phyloP scores from a whole-genome alignment of 2,329 filamentous ascomycete species.

The Aspergillus vadensis region DNA sequence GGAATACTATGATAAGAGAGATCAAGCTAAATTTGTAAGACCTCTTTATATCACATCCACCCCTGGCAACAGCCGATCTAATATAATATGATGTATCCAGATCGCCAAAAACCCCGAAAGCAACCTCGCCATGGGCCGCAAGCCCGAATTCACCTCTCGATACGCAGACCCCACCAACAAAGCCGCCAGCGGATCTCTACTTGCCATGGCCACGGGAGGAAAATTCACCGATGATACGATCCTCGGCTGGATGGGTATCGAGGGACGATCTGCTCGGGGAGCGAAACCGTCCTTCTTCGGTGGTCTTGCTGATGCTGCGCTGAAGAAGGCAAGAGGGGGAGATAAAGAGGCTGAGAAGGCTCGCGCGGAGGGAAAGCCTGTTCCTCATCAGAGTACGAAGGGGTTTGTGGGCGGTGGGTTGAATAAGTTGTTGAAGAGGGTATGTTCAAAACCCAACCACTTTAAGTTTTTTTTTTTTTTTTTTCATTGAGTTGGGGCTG shows the following conservation, averaged over 20 bases:
- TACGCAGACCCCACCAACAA: slow-evolving; percentile 57
- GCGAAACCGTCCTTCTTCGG: not conserved
- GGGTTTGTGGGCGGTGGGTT: slow-evolving; percentile 10
- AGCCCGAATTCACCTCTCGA: slow-evolving; percentile 47
- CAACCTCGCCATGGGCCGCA: slow-evolving; percentile 35
- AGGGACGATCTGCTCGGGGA: not conserved
- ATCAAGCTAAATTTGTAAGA: slow-evolving; percentile 50
- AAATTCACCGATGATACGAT: slow-evolving; percentile 30
- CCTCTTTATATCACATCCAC: not conserved
- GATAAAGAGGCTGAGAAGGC: too few species aligned
- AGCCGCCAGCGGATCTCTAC: slow-evolving; percentile 51
- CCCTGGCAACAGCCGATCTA: not conserved
- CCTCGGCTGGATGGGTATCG: slow-evolving; percentile 9
- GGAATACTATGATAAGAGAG: slow-evolving; percentile 54
- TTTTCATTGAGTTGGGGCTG: too few species aligned
- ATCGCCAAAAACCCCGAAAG: slow-evolving; percentile 45
- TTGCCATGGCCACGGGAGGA: slow-evolving; percentile 53
- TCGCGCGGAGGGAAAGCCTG: too few species aligned
- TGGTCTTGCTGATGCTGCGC: too few species aligned
- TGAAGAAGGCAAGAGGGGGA: too few species aligned
- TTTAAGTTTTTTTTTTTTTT: too few species aligned
- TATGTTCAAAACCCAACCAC: slow-evolving; percentile 10
- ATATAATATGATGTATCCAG: slow-evolving; percentile 14
- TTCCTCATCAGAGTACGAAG: not conserved
- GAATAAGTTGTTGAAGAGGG: slow-evolving; percentile 34